Evolutionary conservation across 2,329 filamentous ascomycete species (phyloP).

Genomic region (Claviceps arundinis): DNA sequence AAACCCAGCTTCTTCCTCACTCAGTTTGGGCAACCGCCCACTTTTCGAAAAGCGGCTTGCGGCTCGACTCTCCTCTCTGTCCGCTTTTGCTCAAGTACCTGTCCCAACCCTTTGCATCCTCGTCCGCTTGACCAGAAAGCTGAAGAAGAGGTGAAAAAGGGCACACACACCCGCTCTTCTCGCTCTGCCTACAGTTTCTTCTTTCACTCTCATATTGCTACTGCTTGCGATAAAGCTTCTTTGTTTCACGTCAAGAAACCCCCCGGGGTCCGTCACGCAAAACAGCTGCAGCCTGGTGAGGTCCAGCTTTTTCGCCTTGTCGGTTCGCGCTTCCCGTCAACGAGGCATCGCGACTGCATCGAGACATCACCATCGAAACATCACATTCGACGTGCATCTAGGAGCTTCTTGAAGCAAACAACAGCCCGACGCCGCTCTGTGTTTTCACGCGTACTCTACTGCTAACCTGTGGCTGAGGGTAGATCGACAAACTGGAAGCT

Average conservation of each 20-base stretch:
- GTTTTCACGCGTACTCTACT: not conserved
- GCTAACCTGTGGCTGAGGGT: not conserved
- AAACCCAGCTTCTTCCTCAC: not conserved
- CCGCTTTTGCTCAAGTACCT: not conserved
- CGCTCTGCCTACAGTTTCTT: slow-evolving; percentile 6
- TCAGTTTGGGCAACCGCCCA: not conserved
- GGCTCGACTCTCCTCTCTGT: slow-evolving; percentile 12
- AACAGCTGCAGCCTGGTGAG: not conserved
- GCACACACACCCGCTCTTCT: slow-evolving; percentile 13
- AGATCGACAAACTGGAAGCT: not conserved
- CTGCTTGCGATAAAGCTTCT: slow-evolving; percentile 6
- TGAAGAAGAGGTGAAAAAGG: slow-evolving; percentile 15
- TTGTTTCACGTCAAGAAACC: not conserved
- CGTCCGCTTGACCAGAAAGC: slow-evolving; percentile 4
- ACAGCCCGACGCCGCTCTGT: not conserved
- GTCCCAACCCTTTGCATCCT: not conserved
- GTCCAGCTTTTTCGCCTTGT: not conserved
- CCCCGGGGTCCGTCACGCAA: not conserved
- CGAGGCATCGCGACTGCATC: slow-evolving; percentile 2
- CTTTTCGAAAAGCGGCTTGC: slow-evolving; percentile 16
- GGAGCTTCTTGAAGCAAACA: not conserved
- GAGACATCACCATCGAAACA: not conserved
- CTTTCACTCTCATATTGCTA: not conserved
- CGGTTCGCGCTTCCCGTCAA: not conserved
- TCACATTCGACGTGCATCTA: not conserved